Evolutionary conservation across 179 eudicot genomes (phyloP), one percentile per base, ranked within the genome.

Genomic region (Heliamphora pulchella): DNA sequence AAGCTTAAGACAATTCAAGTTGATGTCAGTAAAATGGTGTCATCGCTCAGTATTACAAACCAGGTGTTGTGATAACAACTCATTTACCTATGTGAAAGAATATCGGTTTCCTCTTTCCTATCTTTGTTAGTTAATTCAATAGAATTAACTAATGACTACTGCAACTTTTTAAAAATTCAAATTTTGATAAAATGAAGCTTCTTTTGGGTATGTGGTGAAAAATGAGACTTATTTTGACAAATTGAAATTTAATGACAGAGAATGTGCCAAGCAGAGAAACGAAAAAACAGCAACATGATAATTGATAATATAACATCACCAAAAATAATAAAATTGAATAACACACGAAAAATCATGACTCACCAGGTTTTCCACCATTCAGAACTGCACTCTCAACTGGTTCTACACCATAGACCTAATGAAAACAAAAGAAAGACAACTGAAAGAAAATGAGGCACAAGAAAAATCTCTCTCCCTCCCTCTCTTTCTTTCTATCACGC

Each of bases 321-420:
- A 68, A 57, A 10, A 55, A 18, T 44, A 44, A 54, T 11, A 44
- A 69, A 44, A 55, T 55, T 54, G 4, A 69, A 57, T 0, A 79
- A 39, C 1, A 11, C 3, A 50, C 22, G 62, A n/a, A 31, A 80
- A 7, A 54, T 3, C 63, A 39, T 71, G 41, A 70, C 86, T 75
- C 14, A 85, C 90, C 88, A 5, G 87, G 82, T 17, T 86, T 61
- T 74, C 90, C 88, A 72, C 90, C 90, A 79, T 82, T 84, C 9
- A 88, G 83, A 22, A 88, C 58, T 2, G 85, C 73, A 66, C 88
- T 82, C 77, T 86, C 90, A 67, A 84, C 55, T 65, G 90, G 88
- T 75, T 88, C 90, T 17, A 88, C 83, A 22, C 88, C 88, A 51
- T 83, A 85, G 18, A 87, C 81, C 88, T 87, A 79, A 48, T n/a